Conservation (phyloP, 1,284 basidiomycete species). For the Rhodotorula sp. region DNA sequence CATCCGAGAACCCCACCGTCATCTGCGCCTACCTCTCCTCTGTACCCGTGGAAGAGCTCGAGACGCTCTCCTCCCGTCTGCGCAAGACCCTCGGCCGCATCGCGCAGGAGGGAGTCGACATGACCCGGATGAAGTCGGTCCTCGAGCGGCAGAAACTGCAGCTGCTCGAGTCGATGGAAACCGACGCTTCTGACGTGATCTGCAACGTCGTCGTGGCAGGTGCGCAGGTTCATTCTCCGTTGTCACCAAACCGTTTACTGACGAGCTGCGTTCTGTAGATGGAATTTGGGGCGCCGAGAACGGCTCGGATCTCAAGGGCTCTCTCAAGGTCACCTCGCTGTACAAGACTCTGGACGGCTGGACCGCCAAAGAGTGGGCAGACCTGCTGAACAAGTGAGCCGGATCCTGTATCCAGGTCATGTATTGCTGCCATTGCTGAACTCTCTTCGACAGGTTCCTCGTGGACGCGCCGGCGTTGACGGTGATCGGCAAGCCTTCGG, state of each 20-base stretch:
- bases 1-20: constrained; percentile 69
- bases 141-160: constrained; percentile 73
- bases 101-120: constrained; percentile 76
- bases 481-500: constrained; percentile 84
- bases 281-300: constrained; percentile 84
- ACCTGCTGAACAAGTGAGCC: constrained; percentile 73
- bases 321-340: constrained; percentile 77
- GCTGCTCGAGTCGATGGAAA: constrained; percentile 51
- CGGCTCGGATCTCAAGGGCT: constrained; percentile 71
- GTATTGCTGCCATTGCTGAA: neutral
- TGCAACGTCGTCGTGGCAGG: constrained; percentile 48
- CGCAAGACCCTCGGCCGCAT: constrained; percentile 71
- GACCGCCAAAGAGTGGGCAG: constrained; percentile 74
- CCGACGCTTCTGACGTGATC: constrained; percentile 50
- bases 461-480: constrained; percentile 69
- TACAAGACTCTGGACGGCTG: constrained; percentile 65
- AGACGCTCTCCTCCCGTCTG: constrained; percentile 69
- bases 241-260: constrained; percentile 63
- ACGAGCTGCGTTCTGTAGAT: constrained; percentile 60
- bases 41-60: constrained; percentile 76
- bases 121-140: constrained; percentile 85
- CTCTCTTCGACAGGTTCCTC: constrained; percentile 62
- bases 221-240: constrained; percentile 42
- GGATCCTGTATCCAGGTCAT: neutral
- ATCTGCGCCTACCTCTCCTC: constrained; percentile 78